Base-by-base conservation (phyloP, 768 basidiomycete genomes). In the Hygrocybe punicea region DNA sequence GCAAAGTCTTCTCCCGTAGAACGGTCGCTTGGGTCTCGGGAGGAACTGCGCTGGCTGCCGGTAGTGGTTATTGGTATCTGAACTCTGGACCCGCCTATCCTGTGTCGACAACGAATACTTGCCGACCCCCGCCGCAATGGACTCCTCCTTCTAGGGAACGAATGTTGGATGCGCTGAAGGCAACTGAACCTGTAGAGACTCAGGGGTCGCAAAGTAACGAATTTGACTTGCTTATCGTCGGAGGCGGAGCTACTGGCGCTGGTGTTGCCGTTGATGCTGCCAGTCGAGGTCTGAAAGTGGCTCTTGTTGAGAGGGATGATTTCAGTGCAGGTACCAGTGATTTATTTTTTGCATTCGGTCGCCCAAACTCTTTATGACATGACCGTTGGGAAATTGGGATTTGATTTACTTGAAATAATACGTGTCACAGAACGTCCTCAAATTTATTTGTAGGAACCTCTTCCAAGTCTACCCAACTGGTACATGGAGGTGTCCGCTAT, bases 221-320 rank as follows among this genome's bases (percentile, higher is more conserved):
- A 50, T 91, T 91, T 60, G 93, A 95, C 71, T 64, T 94, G 25
- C 73, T 95, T 49, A 76, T 98, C 62, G 85, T 98, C 33, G 96
- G 95, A 24, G 95, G 96, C 37, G 96, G 96, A 17, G 96, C 96
- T 4, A 98, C 94, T 2, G 96, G 96, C 50, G 90, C 94, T 0
- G 96, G 97, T 40, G 88, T 94, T n/a, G 96, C 95, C 7, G 82
- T 99, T 11, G 96, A 98, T 70, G 96, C 96, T 45, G 93, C 91
- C 5, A 90, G 85, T 65, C 76, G 96, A 56, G 95, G 97, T 0
- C 78, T 99, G 44, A 91, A 85, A 67, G 96, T 98, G 13, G 96
- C 92, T 0, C 76, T 98, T 57, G 94, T 98, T 0, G 96, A 99
- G 65, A 76, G 93, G 46, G 89, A 91, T 61, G 96, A 99, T 69